Evolutionary conservation across 176 grass and related monocot genomes (phyloP), one percentile per base, ranked within the genome.

Genomic region (Triticum monococcum): DNA sequence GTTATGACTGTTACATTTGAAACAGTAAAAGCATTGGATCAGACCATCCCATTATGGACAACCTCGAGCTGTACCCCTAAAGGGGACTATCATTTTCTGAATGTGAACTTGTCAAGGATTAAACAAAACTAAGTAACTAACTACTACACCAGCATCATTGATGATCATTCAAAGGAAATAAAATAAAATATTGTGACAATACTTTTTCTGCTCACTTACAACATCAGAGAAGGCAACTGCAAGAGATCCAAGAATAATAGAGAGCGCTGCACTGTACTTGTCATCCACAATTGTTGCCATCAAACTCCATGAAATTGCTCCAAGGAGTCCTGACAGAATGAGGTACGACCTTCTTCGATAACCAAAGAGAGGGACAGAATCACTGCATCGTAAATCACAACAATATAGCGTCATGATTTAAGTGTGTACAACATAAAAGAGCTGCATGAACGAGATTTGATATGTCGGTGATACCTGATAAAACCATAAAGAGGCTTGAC

Each of bases 401-500:
- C 5, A 71, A 13, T 22, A 86, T 13, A 37, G 16, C 37, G 52
- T 82, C 28, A 45, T 3, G 28, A 52, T 50, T 50, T 28, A 75
- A 79, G 65, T 74, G 31, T 4, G 33, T 38, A 13, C 30, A 63
- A 41, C 28, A 75, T 46, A 73, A 83, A 79, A 28, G 33, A 73
- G 78, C 18, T 4, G 22, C 11, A 75, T 20, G 35, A 67, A 74
- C 28, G 68, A 57, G 41, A 61, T 84, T 22, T 37, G 22, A 69
- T 64, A 35, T 46, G 83, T 75, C 35, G 72, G 63, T 64, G 57
- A 50, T 66, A 98, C 96, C 96, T 98, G 86, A 98, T 88, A 94
- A 98, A 98, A 59, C 93, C 96, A n/a, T 95, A 98, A 63, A 98
- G 91, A 78, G 96, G 93, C 88, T 98, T 98, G 86, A 98, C 28